Evolutionary conservation across 805 yeast genomes (phyloP).

Genomic region (Komagataella populi): DNA sequence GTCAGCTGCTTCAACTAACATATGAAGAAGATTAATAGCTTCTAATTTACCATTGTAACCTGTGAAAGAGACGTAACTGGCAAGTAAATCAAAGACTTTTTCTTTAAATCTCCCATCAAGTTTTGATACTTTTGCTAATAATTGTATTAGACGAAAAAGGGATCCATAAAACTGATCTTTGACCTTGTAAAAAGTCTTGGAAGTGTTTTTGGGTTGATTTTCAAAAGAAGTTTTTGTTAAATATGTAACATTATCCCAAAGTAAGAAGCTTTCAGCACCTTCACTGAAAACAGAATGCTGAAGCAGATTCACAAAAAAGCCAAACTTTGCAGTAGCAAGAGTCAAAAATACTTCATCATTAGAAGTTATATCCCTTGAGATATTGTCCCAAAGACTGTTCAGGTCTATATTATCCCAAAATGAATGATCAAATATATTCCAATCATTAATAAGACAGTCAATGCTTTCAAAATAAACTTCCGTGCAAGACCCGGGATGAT

Average conservation of each 20-base stretch:
- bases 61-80: background rate
- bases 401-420: conserved; percentile 15
- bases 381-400: conserved; percentile 7
- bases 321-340: conserved; percentile 10
- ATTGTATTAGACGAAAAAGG: conserved; percentile 6
- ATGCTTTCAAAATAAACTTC: background rate
- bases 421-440: background rate
- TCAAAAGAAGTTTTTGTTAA: conserved; percentile 9
- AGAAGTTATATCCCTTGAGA: conserved; percentile 7
- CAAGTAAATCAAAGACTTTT: background rate
- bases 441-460: background rate
- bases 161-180: conserved; percentile 25
- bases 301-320: conserved; percentile 12
- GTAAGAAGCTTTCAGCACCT: conserved; percentile 6
- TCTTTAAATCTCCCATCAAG: background rate
- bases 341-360: conserved; percentile 9
- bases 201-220: conserved; percentile 8
- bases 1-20: background rate
- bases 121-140: background rate
- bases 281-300: conserved; percentile 12
- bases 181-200: conserved; percentile 25
- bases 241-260: conserved; percentile 8
- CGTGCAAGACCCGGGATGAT: background rate
- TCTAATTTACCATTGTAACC: background rate
- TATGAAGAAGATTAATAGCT: background rate